Evolutionary conservation across 495 filamentous ascomycete genomes (phyloP).

Genomic region (Penicillium cinerascens): DNA sequence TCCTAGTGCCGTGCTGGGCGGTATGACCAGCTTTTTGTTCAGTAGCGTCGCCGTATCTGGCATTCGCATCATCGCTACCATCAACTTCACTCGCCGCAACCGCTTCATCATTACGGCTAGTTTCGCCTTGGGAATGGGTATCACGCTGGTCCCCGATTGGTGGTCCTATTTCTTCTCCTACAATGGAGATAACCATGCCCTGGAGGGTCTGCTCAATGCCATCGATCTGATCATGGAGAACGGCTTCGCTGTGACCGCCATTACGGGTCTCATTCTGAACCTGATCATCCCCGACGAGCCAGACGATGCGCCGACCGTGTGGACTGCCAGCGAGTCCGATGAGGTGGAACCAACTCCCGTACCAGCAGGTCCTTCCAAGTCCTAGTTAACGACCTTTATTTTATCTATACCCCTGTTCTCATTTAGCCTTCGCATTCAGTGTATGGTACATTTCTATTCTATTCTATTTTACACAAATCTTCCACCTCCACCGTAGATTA

Average conservation of each 20-base stretch:
- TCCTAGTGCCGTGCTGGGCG: conserved; percentile 75
- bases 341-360: conserved; percentile 6
- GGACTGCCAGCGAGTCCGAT: conserved; percentile 17
- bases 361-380: background rate
- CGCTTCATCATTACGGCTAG: conserved; percentile 83
- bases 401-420: background rate
- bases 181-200: conserved; percentile 61
- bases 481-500: conserved; percentile 6
- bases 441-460: background rate
- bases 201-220: conserved; percentile 79
- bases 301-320: conserved; percentile 50
- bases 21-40: conserved; percentile 94
- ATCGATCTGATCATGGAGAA: conserved; percentile 79
- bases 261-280: conserved; percentile 71
- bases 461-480: background rate
- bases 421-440: background rate
- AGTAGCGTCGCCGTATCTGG: conserved; percentile 80
- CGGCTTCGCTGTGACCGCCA: conserved; percentile 59
- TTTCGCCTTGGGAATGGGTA: conserved; percentile 73
- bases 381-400: background rate
- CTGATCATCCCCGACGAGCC: conserved; percentile 68
- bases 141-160: conserved; percentile 77
- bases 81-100: conserved; percentile 79
- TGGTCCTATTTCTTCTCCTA: conserved; percentile 76
- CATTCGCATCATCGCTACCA: conserved; percentile 74